phyloP scores from a whole-genome alignment of 192 early-diverging fungal genomes.

The Backusella tuberculispora region DNA sequence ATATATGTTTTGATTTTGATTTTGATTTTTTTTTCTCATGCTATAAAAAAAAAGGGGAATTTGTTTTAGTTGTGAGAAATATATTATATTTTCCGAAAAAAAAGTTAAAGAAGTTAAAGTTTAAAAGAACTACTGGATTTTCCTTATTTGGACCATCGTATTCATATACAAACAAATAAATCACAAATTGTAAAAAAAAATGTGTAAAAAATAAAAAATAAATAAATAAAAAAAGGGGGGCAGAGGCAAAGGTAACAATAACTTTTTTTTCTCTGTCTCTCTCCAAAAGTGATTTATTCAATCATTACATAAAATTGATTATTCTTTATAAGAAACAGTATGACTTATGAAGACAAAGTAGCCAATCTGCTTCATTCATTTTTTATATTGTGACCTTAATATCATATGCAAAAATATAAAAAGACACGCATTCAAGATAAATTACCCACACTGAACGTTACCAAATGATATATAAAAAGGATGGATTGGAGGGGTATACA shows the following conservation, averaged over 20 bases:
- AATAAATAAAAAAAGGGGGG: background rate
- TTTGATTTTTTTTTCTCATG: slow-evolving; percentile 13
- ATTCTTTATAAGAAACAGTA: background rate
- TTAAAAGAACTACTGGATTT: background rate
- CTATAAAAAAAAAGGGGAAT: background rate
- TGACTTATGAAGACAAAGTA: background rate
- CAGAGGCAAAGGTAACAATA: no score
- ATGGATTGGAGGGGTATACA: background rate
- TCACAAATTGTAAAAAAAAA: background rate
- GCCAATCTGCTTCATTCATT: background rate
- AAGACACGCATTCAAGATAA: background rate
- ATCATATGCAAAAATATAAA: background rate
- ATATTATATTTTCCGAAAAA: slow-evolving; percentile 1
- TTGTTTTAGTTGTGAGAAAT: slow-evolving; percentile 3
- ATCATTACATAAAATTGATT: background rate
- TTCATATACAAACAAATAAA: background rate
- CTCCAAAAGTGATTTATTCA: background rate
- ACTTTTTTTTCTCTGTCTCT: no score
- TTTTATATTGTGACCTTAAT: background rate
- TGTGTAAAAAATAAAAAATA: background rate
- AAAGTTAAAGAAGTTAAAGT: background rate
- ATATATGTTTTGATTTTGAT: background rate
- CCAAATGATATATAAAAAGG: background rate
- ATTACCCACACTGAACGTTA: background rate
- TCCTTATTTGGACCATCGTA: background rate